A percentile compares a stretch with the other conserved stretches of the same genome.
Conservation (phyloP, 345 rosid species). For the Pugionium dolabratum region DNA sequence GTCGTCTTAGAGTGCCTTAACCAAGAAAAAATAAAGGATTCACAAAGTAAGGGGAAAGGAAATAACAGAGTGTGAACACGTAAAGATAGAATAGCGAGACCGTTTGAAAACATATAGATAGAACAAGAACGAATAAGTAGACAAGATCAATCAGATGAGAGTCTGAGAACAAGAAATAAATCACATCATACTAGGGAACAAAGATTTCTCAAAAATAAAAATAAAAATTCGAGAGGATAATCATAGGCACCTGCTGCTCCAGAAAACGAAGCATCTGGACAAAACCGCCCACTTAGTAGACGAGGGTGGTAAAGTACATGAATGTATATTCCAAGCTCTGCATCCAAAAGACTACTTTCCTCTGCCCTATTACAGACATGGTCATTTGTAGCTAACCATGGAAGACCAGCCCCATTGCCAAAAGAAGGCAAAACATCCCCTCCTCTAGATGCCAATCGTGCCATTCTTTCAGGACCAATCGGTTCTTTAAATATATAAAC, state of each 20-base stretch:
- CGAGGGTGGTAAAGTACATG: slow-evolving; percentile 92
- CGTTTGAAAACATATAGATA: background rate
- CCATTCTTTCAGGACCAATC: slow-evolving; percentile 88
- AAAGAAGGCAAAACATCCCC: slow-evolving; percentile 86
- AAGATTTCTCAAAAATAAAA: background rate
- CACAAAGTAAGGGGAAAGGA: slow-evolving; percentile 16
- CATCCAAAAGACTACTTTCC: slow-evolving; percentile 77
- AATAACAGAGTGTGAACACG: slow-evolving; percentile 12
- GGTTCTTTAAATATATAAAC: slow-evolving; percentile 93
- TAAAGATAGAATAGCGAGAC: too few relatives aligned
- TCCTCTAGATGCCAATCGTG: slow-evolving; percentile 80
- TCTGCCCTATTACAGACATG: slow-evolving; percentile 56
- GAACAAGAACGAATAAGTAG: background rate
- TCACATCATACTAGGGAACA: background rate
- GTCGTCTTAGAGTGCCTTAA: slow-evolving; percentile 75
- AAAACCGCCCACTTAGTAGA: slow-evolving; percentile 81
- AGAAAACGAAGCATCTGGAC: slow-evolving; percentile 91
- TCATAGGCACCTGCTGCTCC: slow-evolving; percentile 78
- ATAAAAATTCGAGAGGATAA: slow-evolving; percentile 6
- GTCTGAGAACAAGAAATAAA: slow-evolving; percentile 11
- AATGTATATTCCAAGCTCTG: slow-evolving; percentile 75
- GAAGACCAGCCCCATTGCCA: slow-evolving; percentile 89
- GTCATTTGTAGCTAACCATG: slow-evolving; percentile 88
- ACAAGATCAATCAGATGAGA: slow-evolving; percentile 7
- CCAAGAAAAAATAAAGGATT: slow-evolving; percentile 16